Evolutionary conservation across 2,329 filamentous ascomycete species (phyloP).

Genomic region (Calonectria hongkongensis): DNA sequence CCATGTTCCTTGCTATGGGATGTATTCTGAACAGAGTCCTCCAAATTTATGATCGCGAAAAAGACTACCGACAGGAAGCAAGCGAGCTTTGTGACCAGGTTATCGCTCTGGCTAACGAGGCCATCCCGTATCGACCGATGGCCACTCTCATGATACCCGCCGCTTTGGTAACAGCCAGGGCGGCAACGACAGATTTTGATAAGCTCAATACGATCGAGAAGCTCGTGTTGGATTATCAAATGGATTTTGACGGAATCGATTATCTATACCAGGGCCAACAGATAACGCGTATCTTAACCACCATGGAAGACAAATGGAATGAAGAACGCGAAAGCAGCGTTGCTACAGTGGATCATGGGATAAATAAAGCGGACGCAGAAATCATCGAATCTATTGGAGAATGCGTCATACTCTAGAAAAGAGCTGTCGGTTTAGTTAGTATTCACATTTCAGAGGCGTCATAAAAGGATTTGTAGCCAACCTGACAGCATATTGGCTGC

Average conservation of each 20-base stretch:
- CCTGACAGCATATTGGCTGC: too few species aligned
- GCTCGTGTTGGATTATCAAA: neutral
- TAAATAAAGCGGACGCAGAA: neutral
- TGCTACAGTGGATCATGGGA: neutral
- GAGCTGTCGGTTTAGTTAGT: too few species aligned
- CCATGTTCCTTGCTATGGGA: conserved; percentile 4
- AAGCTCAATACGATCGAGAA: neutral
- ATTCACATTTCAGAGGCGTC: too few species aligned
- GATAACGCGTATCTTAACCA: neutral
- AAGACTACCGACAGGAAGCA: neutral
- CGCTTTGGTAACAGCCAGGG: neutral
- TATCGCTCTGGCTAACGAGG: neutral
- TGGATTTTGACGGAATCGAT: conserved; percentile 1
- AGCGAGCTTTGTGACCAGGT: conserved; percentile 1
- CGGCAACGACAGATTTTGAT: neutral
- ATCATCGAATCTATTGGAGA: neutral
- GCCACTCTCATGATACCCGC: neutral
- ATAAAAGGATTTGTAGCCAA: too few species aligned
- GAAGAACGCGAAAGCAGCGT: neutral
- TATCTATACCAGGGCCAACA: neutral
- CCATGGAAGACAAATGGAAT: neutral
- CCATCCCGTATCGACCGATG: neutral
- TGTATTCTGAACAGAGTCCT: neutral
- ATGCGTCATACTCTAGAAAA: neutral
- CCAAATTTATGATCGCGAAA: neutral